Base-by-base conservation (phyloP, 331 rosid species). In the Rosa hybrid region DNA sequence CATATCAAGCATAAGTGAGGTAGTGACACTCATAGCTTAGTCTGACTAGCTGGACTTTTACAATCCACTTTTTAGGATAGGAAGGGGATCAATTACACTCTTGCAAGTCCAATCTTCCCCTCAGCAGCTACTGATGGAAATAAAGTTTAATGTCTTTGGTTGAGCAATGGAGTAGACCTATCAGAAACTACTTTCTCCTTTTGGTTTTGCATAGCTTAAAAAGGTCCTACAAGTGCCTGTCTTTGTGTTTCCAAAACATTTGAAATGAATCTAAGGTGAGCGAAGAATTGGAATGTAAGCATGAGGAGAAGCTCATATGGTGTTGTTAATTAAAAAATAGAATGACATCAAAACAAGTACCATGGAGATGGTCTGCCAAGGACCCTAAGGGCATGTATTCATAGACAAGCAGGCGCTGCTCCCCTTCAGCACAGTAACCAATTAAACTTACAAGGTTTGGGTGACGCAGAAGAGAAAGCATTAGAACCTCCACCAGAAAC, bases 401-500 rank as follows among this genome's bases (percentile, higher is more conserved):
- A 63, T 91, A 91, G 25, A 91, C 93, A 76, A 91, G 93, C 78
- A 91, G 91, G 51, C 92, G 90, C 79, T 86, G 92, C 81, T 88
- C 87, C 73, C 88, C 89, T 83, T 91, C 93, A 57, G 92, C 90
- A 78, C 91, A 91, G 75, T 87, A 87, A 59, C 95, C 95, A 78
- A 86, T 84, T 86, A 91, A 78, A 54, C 9, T 85, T 73, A 91
- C 91, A 54, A 91, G 96, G 85, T 91, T 91, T 14, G 91, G 74
- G 77, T 91, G 96, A 12, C 84, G 81, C 74, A 91, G 77, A 75
- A 88, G 89, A 67, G 89, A 85, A 11, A 91, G 93, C 92, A 89
- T 89, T 60, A 88, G 92, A 83, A 88, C 87, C 68, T 89, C 94
- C 79, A 85, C 89, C 27, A 88, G 75, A 72, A 89, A 91, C 86